Conservation (phyloP, 441 rosid genomes). For the Lepidium campestre region DNA sequence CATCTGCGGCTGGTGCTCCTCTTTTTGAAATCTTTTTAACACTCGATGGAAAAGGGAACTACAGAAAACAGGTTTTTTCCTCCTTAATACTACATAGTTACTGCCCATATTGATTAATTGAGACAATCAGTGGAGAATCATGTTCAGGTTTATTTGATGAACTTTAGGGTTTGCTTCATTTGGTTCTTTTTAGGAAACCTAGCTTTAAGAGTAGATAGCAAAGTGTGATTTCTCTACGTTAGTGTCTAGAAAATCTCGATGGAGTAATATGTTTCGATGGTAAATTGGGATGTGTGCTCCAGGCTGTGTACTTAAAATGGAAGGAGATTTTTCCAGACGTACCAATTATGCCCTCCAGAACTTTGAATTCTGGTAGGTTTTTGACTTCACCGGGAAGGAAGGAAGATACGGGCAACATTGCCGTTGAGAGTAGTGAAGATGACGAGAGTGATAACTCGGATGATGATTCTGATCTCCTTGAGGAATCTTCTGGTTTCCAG, state of each 20-base stretch:
- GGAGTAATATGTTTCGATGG: not conserved
- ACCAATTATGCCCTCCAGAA: slow-evolving; percentile 38
- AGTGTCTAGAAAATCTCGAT: not conserved
- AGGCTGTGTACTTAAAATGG: slow-evolving; percentile 84
- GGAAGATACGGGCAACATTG: slow-evolving; percentile 56
- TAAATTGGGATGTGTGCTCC: slow-evolving; percentile 17
- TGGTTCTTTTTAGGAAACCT: not conserved
- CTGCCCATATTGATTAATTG: not conserved
- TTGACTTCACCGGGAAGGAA: slow-evolving; percentile 43
- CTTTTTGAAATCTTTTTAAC: slow-evolving; percentile 85
- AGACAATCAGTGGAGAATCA: not conserved
- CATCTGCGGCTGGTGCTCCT: slow-evolving; percentile 69
- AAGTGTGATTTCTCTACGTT: not conserved
- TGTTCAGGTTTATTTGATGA: not conserved
- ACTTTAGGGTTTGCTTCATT: not conserved
- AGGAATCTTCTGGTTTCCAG: slow-evolving; percentile 68
- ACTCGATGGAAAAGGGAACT: slow-evolving; percentile 64
- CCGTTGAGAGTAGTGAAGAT: slow-evolving; percentile 55
- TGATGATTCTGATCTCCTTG: slow-evolving; percentile 70
- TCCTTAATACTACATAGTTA: not conserved
- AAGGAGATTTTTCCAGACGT: slow-evolving; percentile 45
- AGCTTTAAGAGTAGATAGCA: not conserved
- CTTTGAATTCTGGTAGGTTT: slow-evolving; percentile 37
- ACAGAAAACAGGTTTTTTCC: slow-evolving; percentile 65
- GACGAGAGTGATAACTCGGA: slow-evolving; percentile 55